Conservation (phyloP, 1,139 yeast genomes). For the Arxiozyma slooffiae region DNA sequence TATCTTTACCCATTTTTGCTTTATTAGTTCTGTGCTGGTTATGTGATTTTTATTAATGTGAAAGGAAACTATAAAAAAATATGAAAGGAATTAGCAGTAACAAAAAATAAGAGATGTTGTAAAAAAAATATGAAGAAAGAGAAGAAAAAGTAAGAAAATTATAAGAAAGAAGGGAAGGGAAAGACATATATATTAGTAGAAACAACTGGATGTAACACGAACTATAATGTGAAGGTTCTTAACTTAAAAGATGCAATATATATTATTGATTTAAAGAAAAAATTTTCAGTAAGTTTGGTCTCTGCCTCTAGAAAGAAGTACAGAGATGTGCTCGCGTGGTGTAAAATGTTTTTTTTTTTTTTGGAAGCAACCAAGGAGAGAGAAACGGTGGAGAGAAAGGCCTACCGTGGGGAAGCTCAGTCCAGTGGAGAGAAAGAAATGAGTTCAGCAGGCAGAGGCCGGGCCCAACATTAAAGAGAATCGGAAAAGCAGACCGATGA, state of each 20-base stretch:
- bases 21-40: neutral
- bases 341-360: no score
- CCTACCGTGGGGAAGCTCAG: neutral
- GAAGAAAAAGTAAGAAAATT: neutral
- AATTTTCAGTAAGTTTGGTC: neutral
- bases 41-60: neutral
- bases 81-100: neutral
- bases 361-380: neutral
- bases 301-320: neutral
- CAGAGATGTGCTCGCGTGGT: no score
- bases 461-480: neutral
- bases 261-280: neutral
- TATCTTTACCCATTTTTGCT: conserved; percentile 60
- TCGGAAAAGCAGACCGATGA: neutral
- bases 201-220: no score
- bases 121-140: neutral
- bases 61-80: neutral
- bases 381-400: neutral
- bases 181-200: no score
- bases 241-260: neutral
- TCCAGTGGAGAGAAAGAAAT: neutral
- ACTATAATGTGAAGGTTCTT: no score
- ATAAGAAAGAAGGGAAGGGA: neutral
- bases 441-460: no score
- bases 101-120: neutral